These are phyloP conservation scores for Acanthamoeba castellanii DNA, from an alignment of 208 protist genomes.

Conservation along the genomic window DNA sequence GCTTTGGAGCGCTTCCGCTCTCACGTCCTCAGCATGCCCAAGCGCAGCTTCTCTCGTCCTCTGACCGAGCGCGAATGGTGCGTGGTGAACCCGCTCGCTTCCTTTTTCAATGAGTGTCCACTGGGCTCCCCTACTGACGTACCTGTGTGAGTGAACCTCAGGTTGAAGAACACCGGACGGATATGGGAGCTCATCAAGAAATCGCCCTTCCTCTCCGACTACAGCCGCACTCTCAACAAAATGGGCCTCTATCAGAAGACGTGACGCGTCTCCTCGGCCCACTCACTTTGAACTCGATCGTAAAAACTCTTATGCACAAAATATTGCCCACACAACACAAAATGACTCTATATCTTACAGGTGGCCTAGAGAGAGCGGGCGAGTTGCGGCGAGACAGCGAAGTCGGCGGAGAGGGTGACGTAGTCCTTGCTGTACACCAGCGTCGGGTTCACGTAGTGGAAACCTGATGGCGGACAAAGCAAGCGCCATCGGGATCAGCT, in stretches of 20 bases:
- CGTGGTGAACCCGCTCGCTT: background rate
- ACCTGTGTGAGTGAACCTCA: background rate
- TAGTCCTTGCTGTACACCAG: slow-evolving; percentile 3
- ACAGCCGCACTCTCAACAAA: slow-evolving; percentile 58
- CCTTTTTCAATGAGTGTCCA: background rate
- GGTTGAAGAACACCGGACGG: slow-evolving; percentile 49
- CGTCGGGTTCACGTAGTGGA: slow-evolving; percentile 33
- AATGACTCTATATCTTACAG: no score
- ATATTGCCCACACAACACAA: no score
- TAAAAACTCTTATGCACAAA: background rate
- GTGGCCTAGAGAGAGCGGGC: no score
- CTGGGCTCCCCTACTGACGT: background rate
- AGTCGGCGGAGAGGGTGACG: slow-evolving; percentile 27
- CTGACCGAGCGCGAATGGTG: slow-evolving; percentile 48
- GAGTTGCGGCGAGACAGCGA: background rate
- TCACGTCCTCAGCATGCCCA: slow-evolving; percentile 34
- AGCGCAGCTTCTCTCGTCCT: slow-evolving; percentile 45
- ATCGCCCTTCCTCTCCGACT: slow-evolving; percentile 38
- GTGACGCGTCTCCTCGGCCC: background rate
- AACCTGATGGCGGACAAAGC: background rate
- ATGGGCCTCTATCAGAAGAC: slow-evolving; percentile 43
- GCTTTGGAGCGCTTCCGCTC: background rate
- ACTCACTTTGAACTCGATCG: no score
- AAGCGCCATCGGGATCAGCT: background rate
- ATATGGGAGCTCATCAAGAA: slow-evolving; percentile 66